Evolutionary conservation across 1,284 basidiomycete genomes (phyloP), one percentile per base, ranked within the genome.

Genomic region (Trametes sp.): DNA sequence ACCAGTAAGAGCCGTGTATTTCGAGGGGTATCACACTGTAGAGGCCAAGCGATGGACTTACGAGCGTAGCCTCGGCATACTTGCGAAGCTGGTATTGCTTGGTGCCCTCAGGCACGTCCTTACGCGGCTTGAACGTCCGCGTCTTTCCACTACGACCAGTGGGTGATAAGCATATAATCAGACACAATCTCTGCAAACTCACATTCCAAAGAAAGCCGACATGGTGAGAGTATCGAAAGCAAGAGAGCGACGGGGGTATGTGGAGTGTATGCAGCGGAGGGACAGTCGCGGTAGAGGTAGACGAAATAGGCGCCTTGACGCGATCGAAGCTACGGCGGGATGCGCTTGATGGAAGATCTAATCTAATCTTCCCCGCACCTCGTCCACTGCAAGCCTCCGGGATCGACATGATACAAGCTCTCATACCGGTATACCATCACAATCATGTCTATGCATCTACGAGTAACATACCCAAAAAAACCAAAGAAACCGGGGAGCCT

Each of bases 51-150:
- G 29, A 23, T 44, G 14, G 26, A 68, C 84, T 72, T 75, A 97
- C 96, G 74, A 98, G 81, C 13, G 96, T 98, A 35, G 96, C 96
- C 75, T 98, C 96, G 14, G 96, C 96, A 77, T 98, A 98, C 77
- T 97, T 96, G 76, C 96, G 89, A 67, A 98, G 82, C 79, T 98
- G 96, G 78, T 96, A 98, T 75, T 98, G 96, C 77, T 97, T 98
- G 35, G 96, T 97, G 42, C 96, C 96, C 76, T 97, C 95, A 9
- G 95, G 92, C 28, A 96, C 92, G 78, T 98, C 96, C 80, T 94
- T 95, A 72, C 93, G 89, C 45, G 96, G 96, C 76, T 97, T 97
- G 85, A 98, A 98, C n/a, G 96, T 95, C 61, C 93, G 88, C 48
- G 93, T 95, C 80, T 95, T 95, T 56, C 92, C 92, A 56, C 92